Evolutionary conservation across 2,329 filamentous ascomycete genomes (phyloP).

Genomic region (Trichoderma koningii): DNA sequence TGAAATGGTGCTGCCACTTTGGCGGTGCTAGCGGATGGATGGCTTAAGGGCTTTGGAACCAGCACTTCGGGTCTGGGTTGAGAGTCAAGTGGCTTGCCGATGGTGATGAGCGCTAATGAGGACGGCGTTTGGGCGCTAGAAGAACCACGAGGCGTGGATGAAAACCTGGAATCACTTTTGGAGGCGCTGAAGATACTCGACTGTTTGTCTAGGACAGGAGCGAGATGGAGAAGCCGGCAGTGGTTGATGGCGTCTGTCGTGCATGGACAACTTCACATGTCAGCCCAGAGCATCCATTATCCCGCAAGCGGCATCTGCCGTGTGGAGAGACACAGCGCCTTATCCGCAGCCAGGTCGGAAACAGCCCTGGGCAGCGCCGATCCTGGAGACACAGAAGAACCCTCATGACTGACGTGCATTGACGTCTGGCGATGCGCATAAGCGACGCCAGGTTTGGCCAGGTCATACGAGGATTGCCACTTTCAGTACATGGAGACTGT

Average conservation of each 20-base stretch:
- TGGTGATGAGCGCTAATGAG: too few species aligned
- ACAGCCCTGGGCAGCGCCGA: constrained; percentile 16
- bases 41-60: not conserved
- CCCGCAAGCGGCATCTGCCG: constrained; percentile 8
- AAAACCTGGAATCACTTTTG: too few species aligned
- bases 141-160: too few species aligned
- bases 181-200: too few species aligned
- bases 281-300: not conserved
- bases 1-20: constrained; percentile 1
- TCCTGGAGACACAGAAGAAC: constrained; percentile 9
- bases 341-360: constrained; percentile 11
- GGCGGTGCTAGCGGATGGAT: not conserved
- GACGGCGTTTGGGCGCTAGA: too few species aligned
- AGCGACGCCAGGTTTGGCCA: not conserved
- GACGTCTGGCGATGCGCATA: constrained; percentile 6
- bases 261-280: not conserved
- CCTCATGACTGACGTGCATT: constrained; percentile 21
- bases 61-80: too few species aligned
- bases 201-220: too few species aligned
- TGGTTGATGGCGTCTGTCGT: too few species aligned
- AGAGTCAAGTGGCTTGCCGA: too few species aligned
- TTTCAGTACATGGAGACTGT: not conserved
- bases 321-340: constrained; percentile 2
- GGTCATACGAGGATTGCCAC: not conserved
- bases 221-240: too few species aligned